phyloP scores from a whole-genome alignment of 1,284 basidiomycete genomes.

The Pseudozyma sp. region DNA sequence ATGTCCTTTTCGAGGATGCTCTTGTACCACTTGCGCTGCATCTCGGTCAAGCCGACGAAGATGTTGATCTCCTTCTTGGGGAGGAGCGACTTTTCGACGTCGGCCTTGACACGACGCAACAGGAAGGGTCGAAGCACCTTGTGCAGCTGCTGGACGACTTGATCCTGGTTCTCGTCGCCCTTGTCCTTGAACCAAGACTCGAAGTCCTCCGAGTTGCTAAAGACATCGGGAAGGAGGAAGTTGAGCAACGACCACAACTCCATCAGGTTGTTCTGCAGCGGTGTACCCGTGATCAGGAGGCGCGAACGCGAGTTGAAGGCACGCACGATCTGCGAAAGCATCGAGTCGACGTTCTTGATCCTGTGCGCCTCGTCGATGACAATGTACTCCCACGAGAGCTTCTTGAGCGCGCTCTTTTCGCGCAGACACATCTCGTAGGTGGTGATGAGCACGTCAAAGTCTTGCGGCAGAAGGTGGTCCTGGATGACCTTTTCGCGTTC shows the following conservation, averaged over 20 bases:
- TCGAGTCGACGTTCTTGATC: conserved; percentile 98
- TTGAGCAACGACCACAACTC: conserved; percentile 96
- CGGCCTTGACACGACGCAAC: conserved; percentile 91
- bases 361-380: conserved; percentile 98
- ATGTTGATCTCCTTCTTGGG: conserved; percentile 99
- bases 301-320: conserved; percentile 88
- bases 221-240: conserved; percentile 74
- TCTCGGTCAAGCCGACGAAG: conserved; percentile 95
- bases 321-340: conserved; percentile 94
- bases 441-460: conserved; percentile 95
- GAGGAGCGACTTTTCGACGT: conserved; percentile 94
- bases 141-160: conserved; percentile 94
- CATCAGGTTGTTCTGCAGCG: conserved; percentile 96
- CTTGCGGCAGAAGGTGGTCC: conserved; percentile 81
- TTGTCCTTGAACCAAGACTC: conserved; percentile 79
- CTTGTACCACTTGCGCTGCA: conserved; percentile 92
- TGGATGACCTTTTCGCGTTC: conserved; percentile 86
- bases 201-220: conserved; percentile 73
- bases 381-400: conserved; percentile 98
- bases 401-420: conserved; percentile 89
- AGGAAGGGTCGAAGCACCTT: conserved; percentile 96
- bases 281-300: conserved; percentile 95
- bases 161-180: conserved; percentile 75
- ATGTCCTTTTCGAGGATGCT: conserved; percentile 95
- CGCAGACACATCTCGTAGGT: conserved; percentile 98